Conservation (phyloP, 2,329 filamentous ascomycete species). For the Malbranchea zuffiana region DNA sequence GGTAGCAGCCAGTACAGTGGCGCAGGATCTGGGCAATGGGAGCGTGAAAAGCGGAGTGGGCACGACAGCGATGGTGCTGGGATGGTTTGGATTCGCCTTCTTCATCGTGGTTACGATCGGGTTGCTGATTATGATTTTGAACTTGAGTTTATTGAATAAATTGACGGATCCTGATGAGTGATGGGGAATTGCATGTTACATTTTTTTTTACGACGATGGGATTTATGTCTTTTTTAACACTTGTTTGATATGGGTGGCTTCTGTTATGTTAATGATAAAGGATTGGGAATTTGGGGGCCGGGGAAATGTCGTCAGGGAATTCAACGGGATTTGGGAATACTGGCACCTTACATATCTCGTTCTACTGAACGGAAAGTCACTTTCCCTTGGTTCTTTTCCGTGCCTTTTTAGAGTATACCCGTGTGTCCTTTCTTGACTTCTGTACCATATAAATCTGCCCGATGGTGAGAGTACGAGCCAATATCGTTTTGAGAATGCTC, state of each 20-base stretch:
- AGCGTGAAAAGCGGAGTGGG: constrained; percentile 78
- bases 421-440: no score
- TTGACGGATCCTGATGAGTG: constrained; percentile 38
- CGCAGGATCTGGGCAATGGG: constrained; percentile 84
- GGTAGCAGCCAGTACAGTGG: constrained; percentile 85
- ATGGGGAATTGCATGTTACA: constrained; percentile 10
- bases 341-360: no score
- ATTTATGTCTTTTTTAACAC: not conserved
- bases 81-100: constrained; percentile 92
- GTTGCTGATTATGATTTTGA: constrained; percentile 89
- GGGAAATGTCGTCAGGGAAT: no score
- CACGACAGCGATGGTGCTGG: constrained; percentile 90
- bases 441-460: no score
- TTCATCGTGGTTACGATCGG: constrained; percentile 94
- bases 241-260: not conserved
- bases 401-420: no score
- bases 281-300: no score
- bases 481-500: no score
- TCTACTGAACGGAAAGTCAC: no score
- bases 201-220: constrained; percentile 1
- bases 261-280: no score
- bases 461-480: no score
- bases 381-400: no score
- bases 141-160: constrained; percentile 67
- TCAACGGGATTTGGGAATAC: no score